These are phyloP conservation scores for Sphenostylis stenocarpa DNA, from an alignment of 306 rosid genomes.

Conservation along the genomic window DNA sequence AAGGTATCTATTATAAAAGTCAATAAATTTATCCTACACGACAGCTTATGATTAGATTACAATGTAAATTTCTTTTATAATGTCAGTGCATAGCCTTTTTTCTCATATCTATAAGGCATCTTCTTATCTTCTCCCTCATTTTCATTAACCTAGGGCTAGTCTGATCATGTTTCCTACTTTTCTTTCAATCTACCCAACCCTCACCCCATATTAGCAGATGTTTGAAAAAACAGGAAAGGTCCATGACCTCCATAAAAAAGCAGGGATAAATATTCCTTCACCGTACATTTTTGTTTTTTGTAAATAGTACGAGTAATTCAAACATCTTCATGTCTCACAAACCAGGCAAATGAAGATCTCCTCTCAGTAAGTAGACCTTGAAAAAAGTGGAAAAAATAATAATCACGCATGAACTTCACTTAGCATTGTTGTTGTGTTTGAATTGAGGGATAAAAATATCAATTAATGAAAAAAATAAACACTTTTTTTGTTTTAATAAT, in stretches of 20 bases:
- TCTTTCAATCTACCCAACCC: background rate
- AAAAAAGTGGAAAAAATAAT: background rate
- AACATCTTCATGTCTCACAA: background rate
- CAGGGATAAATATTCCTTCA: background rate
- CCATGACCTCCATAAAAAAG: background rate
- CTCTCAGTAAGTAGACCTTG: constrained; percentile 6
- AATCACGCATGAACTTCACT: constrained; percentile 11
- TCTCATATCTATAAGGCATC: background rate
- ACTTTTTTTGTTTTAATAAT: too few species aligned
- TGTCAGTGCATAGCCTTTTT: too few species aligned
- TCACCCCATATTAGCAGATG: background rate
- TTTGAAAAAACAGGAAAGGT: background rate
- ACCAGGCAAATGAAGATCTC: background rate
- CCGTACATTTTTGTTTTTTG: background rate
- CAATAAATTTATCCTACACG: too few species aligned
- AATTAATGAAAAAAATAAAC: background rate
- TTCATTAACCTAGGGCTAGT: constrained; percentile 15
- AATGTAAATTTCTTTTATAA: too few species aligned
- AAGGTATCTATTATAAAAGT: too few species aligned
- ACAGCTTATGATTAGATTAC: too few species aligned
- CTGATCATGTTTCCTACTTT: background rate
- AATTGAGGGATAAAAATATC: background rate
- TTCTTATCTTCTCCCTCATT: background rate
- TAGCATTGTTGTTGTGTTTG: background rate
- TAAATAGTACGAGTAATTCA: background rate